These are phyloP conservation scores for Lasiosphaeria miniovina DNA, from an alignment of 495 filamentous ascomycete species.

Conservation along the genomic window DNA sequence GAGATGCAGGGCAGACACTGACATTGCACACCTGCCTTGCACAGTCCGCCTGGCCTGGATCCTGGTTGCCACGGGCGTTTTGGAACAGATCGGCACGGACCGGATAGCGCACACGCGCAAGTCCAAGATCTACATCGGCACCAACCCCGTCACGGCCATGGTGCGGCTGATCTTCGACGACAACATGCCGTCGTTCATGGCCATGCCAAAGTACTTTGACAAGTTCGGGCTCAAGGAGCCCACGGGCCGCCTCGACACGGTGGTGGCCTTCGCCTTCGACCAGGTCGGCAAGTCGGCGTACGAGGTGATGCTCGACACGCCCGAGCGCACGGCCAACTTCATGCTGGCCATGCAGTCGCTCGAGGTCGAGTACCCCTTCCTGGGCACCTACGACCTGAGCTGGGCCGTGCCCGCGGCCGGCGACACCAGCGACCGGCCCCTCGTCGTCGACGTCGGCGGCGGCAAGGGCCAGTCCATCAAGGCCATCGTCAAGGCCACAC, in stretches of 20 bases:
- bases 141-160: conserved; percentile 10
- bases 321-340: conserved; percentile 17
- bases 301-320: conserved; percentile 21
- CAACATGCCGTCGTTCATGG: conserved; percentile 10
- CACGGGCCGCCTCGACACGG: conserved; percentile 15
- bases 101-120: conserved; percentile 22
- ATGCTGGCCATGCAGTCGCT: conserved; percentile 21
- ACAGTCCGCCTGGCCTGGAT: conserved; percentile 17
- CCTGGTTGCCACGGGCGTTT: conserved; percentile 17
- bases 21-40: too few relatives aligned
- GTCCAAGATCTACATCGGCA: conserved; percentile 12
- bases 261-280: conserved; percentile 19
- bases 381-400: conserved; percentile 29
- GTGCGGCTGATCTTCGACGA: conserved; percentile 1
- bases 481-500: conserved; percentile 21
- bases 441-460: conserved; percentile 38
- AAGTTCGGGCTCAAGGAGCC: conserved; percentile 26
- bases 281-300: conserved; percentile 21
- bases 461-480: conserved; percentile 36
- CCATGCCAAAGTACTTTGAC: conserved; percentile 27
- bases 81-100: conserved; percentile 16
- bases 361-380: conserved; percentile 16
- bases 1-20: not conserved
- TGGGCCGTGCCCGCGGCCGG: conserved; percentile 21
- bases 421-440: conserved; percentile 8